Evolutionary conservation across 2,329 filamentous ascomycete genomes (phyloP).

Genomic region (Penicillium sp.): DNA sequence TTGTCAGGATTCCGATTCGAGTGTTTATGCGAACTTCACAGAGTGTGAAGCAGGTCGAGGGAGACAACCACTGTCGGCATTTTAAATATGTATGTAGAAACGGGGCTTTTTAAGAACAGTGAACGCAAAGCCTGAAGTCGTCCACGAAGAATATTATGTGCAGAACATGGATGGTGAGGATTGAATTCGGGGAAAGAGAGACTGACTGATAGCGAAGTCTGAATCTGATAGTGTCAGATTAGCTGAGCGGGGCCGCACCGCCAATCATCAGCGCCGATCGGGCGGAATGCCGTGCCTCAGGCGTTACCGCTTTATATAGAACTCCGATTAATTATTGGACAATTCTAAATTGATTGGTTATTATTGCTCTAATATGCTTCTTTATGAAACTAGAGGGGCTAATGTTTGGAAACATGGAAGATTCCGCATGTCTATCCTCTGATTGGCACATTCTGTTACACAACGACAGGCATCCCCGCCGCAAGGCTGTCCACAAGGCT

Average conservation of each 20-base stretch:
- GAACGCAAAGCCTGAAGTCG: slow-evolving; percentile 59
- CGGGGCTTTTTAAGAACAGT: slow-evolving; percentile 40
- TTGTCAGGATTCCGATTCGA: slow-evolving; percentile 11
- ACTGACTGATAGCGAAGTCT: background rate
- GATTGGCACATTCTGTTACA: no score
- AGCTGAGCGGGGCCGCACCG: background rate
- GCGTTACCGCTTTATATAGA: background rate
- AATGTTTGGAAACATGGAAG: no score
- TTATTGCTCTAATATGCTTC: no score
- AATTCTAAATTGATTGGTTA: no score
- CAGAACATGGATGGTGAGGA: slow-evolving; percentile 5
- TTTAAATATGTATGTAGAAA: background rate
- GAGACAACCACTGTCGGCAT: background rate
- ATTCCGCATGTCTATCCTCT: no score
- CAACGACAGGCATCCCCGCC: no score
- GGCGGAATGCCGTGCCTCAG: background rate
- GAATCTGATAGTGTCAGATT: background rate
- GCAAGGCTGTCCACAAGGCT: no score
- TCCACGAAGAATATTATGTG: slow-evolving; percentile 32
- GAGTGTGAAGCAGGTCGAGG: slow-evolving; percentile 7
- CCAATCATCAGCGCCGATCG: no score
- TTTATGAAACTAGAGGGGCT: no score
- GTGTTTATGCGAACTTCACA: slow-evolving; percentile 13
- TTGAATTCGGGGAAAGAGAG: background rate
- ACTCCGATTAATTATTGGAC: background rate